Percentiles rank a stretch among this genome's conserved stretches.
These are phyloP conservation scores for Ceratocystiopsis sp. DNA, from an alignment of 2,329 filamentous ascomycete genomes.

Conservation along the genomic window DNA sequence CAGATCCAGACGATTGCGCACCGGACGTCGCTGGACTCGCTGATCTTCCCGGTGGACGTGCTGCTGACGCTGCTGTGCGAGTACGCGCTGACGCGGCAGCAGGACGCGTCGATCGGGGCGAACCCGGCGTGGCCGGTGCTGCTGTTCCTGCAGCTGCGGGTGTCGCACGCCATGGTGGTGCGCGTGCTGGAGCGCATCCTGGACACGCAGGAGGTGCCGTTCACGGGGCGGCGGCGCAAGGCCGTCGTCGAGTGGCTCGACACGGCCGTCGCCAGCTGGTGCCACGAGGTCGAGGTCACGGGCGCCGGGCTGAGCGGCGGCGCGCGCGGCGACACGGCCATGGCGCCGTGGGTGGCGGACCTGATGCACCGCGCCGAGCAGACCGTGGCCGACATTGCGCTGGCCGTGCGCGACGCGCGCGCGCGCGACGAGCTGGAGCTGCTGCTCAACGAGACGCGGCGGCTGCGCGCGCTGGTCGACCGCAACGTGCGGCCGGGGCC, in stretches of 20 bases:
- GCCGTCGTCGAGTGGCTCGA: slow-evolving; percentile 38
- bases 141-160: slow-evolving; percentile 36
- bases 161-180: slow-evolving; percentile 38
- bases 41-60: slow-evolving; percentile 45
- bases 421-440: slow-evolving; percentile 10
- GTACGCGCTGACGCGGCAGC: slow-evolving; percentile 41
- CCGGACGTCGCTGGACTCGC: slow-evolving; percentile 45
- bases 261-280: slow-evolving; percentile 31
- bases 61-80: slow-evolving; percentile 46
- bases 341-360: slow-evolving; percentile 29
- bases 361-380: slow-evolving; percentile 33
- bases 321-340: slow-evolving; percentile 19
- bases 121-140: slow-evolving; percentile 40
- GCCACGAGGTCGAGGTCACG: slow-evolving; percentile 29
- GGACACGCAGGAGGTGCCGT: slow-evolving; percentile 41
- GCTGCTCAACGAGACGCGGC: slow-evolving; percentile 10
- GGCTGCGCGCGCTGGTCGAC: slow-evolving; percentile 11
- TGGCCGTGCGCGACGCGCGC: slow-evolving; percentile 16
- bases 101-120: slow-evolving; percentile 39
- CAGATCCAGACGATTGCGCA: slow-evolving; percentile 48
- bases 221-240: slow-evolving; percentile 31
- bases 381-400: slow-evolving; percentile 19
- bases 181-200: slow-evolving; percentile 39
- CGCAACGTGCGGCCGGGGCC: slow-evolving; percentile 7
- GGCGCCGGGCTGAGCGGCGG: slow-evolving; percentile 15